These are phyloP conservation scores for Penicillium cataractarum DNA, from an alignment of 495 filamentous ascomycete genomes.

Conservation along the genomic window DNA sequence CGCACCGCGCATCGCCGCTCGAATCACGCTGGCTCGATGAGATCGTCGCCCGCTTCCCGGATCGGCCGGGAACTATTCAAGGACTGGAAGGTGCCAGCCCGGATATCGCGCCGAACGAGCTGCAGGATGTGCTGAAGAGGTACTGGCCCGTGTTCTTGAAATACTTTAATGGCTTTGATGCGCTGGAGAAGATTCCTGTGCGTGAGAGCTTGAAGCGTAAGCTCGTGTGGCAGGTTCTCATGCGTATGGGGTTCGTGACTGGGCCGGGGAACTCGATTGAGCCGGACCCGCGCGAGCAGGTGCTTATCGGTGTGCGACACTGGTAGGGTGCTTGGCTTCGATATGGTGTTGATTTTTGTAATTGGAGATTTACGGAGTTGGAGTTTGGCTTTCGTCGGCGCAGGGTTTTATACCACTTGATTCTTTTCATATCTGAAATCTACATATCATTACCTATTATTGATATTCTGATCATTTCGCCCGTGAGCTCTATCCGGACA, in stretches of 20 bases:
- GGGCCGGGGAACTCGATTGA: slow-evolving; percentile 38
- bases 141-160: slow-evolving; percentile 62
- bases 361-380: background rate
- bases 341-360: background rate
- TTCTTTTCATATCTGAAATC: background rate
- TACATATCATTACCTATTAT: background rate
- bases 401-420: background rate
- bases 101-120: slow-evolving; percentile 39
- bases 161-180: slow-evolving; percentile 87
- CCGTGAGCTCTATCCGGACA: background rate
- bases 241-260: slow-evolving; percentile 40
- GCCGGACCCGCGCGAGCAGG: slow-evolving; percentile 41
- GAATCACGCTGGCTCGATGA: slow-evolving; percentile 76
- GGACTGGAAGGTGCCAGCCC: slow-evolving; percentile 11
- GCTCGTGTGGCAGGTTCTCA: slow-evolving; percentile 69
- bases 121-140: slow-evolving; percentile 55
- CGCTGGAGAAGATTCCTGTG: slow-evolving; percentile 83
- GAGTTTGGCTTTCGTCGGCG: background rate
- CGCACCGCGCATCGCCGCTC: slow-evolving; percentile 57
- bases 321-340: slow-evolving; percentile 32
- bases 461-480: background rate
- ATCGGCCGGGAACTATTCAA: slow-evolving; percentile 28
- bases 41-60: slow-evolving; percentile 62
- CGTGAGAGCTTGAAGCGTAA: slow-evolving; percentile 85
- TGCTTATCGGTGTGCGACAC: slow-evolving; percentile 49